phyloP scores from a whole-genome alignment of 352 stramenopile species.

The Achlya hypogyna region DNA sequence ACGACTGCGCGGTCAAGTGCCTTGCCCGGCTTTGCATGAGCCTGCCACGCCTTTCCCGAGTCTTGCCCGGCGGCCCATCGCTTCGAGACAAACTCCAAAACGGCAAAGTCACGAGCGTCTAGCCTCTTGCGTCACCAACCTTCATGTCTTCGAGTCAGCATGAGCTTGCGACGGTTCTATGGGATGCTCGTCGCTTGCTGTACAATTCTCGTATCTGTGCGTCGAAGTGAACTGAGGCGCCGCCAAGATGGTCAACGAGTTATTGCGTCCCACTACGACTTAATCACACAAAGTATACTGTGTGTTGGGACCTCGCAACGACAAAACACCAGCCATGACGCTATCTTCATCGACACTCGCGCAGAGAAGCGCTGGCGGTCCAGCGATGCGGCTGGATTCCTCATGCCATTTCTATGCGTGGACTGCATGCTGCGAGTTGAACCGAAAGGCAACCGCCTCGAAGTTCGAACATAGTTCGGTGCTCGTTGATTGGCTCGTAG shows the following conservation, averaged over 20 bases:
- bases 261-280: too few species aligned
- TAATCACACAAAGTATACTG: too few species aligned
- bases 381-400: too few species aligned
- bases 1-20: not conserved
- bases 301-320: too few species aligned
- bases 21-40: conserved; percentile 4
- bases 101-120: not conserved
- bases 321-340: too few species aligned
- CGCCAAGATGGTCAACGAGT: too few species aligned
- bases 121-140: not conserved
- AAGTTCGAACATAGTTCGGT: not conserved
- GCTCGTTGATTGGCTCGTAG: not conserved
- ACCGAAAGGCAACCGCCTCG: not conserved
- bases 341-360: too few species aligned
- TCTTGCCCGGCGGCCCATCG: not conserved
- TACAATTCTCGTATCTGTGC: too few species aligned
- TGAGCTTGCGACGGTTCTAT: too few species aligned
- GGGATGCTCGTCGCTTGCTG: too few species aligned
- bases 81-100: not conserved
- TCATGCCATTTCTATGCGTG: not conserved
- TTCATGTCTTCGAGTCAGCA: not conserved
- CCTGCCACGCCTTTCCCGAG: not conserved
- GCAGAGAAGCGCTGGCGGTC: too few species aligned
- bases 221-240: too few species aligned
- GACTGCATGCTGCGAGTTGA: not conserved